These are phyloP conservation scores for Cichorium intybus DNA, from an alignment of 140 eudicot species.

Conservation along the genomic window DNA sequence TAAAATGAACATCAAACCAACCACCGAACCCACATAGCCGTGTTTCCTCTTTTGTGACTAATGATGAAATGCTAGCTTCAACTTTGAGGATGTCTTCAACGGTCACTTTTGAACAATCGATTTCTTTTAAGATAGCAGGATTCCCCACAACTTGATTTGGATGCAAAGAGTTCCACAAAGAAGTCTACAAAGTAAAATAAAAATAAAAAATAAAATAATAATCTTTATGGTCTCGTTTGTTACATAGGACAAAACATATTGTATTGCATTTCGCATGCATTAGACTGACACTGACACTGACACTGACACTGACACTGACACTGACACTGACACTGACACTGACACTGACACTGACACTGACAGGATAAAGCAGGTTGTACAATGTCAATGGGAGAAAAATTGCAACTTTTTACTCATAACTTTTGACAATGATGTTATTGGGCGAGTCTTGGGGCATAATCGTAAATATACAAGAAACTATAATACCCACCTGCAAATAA, in stretches of 20 bases:
- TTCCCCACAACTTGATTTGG: conserved; percentile 91
- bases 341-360: too few species aligned
- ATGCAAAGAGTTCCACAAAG: conserved; percentile 86
- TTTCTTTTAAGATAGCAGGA: conserved; percentile 66
- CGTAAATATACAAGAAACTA: not conserved
- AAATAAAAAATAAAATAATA: too few species aligned
- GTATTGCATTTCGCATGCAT: too few species aligned
- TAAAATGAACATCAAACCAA: conserved; percentile 96
- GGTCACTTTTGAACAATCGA: conserved; percentile 75
- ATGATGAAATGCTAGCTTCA: conserved; percentile 45
- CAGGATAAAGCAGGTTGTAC: too few species aligned
- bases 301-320: too few species aligned
- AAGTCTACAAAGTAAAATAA: conserved; percentile 48
- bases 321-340: too few species aligned
- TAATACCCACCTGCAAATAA: conserved; percentile 61
- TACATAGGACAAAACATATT: too few species aligned
- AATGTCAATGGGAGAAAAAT: too few species aligned
- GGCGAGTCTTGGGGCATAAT: not conserved
- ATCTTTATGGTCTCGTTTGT: too few species aligned
- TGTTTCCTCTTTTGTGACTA: conserved; percentile 56
- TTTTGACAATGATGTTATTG: too few species aligned
- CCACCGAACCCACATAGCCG: conserved; percentile 83
- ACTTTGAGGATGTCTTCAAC: conserved; percentile 68
- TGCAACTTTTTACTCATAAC: too few species aligned
- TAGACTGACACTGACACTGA: too few species aligned